A percentile compares a stretch with the other conserved stretches of the same genome.
Conservation (phyloP, 768 basidiomycete species). For the Rossbeevera mucosa region DNA sequence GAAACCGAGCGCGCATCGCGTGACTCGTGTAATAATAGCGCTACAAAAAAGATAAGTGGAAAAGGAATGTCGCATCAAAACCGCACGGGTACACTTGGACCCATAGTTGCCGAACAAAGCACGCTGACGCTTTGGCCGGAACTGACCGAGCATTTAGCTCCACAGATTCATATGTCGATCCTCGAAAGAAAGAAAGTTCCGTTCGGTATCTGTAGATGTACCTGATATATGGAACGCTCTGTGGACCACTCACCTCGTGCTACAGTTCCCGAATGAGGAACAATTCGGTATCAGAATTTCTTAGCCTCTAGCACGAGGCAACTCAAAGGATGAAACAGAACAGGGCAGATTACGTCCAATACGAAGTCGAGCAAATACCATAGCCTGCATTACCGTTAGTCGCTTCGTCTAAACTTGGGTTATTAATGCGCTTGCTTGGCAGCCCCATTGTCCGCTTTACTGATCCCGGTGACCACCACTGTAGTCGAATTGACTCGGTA, state of each 20-base stretch:
- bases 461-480: no score
- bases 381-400: no score
- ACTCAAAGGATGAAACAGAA: background rate
- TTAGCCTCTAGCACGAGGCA: background rate
- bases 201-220: no score
- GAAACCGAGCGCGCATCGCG: background rate
- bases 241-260: background rate
- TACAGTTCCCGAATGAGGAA: background rate
- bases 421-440: no score
- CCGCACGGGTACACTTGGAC: slow-evolving; percentile 1
- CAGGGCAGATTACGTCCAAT: background rate
- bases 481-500: no score
- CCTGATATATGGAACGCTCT: background rate
- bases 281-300: background rate
- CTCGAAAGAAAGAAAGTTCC: background rate
- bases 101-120: slow-evolving; percentile 5
- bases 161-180: no score
- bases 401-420: no score
- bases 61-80: background rate
- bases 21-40: background rate
- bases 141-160: no score
- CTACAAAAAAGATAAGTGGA: background rate
- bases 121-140: slow-evolving; percentile 1
- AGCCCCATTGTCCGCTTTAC: no score
- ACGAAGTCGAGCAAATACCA: background rate